Conservation (phyloP, 129 eudicot species). For the Flaveria bidentis region DNA sequence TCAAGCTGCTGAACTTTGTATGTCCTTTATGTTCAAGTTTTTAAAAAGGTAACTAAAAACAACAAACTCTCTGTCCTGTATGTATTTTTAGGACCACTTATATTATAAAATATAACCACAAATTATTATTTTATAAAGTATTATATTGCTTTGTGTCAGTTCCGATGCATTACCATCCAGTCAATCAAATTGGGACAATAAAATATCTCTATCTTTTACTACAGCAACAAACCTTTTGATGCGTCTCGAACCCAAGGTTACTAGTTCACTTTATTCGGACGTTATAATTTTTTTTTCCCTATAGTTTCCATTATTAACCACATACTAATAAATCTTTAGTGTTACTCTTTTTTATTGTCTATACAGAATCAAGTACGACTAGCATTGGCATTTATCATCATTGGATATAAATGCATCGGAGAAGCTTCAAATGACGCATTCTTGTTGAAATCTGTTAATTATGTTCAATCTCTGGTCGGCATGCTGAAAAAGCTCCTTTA, state of each 20-base stretch:
- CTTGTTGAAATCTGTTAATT: constrained; percentile 52
- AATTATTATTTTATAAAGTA: background rate
- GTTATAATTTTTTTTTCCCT: background rate
- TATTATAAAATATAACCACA: constrained; percentile 3
- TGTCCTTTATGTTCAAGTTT: constrained; percentile 65
- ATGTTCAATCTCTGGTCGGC: constrained; percentile 47
- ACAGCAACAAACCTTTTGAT: constrained; percentile 58
- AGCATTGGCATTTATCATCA: constrained; percentile 57
- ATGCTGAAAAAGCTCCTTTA: constrained; percentile 47
- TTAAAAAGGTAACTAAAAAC: constrained; percentile 49
- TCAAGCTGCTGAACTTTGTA: constrained; percentile 71
- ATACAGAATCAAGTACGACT: constrained; percentile 70
- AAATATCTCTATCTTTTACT: constrained; percentile 46
- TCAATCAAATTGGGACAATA: constrained; percentile 55
- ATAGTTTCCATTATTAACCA: constrained; percentile 1
- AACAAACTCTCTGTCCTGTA: constrained; percentile 1
- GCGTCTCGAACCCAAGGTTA: constrained; percentile 65
- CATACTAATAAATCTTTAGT: constrained; percentile 2
- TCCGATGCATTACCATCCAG: constrained; percentile 41
- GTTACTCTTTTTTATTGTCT: constrained; percentile 16
- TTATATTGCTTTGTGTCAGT: constrained; percentile 40
- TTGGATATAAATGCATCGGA: constrained; percentile 73
- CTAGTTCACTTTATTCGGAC: constrained; percentile 2
- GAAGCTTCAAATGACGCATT: constrained; percentile 59
- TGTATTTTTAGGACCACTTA: constrained; percentile 18